Base-by-base conservation (phyloP, 2,329 filamentous ascomycete species). In the Raffaelea ambrosiae region DNA sequence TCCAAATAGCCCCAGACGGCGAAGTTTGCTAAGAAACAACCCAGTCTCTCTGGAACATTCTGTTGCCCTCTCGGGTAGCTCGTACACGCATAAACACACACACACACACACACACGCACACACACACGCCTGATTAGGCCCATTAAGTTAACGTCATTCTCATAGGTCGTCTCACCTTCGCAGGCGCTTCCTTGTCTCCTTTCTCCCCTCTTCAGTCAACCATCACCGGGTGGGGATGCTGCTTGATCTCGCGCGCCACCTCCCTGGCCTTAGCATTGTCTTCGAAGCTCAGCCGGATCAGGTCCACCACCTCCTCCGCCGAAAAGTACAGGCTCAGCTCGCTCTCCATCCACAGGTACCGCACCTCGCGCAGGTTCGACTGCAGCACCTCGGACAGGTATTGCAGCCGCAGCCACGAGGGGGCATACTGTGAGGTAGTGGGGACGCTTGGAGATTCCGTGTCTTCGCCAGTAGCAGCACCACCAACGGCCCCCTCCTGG, bases 331-430 rank as follows among this genome's bases (percentile, higher is more conserved):
- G 59, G 53, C 79, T 81, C 39, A 84, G 65, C 60, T 83, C 79
- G 61, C 79, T 80, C 53, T 84, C 79, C 56, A 76, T 71, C 81
- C 81, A 84, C 35, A 84, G 61, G 53, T 70, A 83, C 49, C 69
- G 71, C 48, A 84, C 75, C 52, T 84, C 81, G 52, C 74, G 75
- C 46, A 84, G 66, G 57, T 84, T 83, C 55, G 79, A 82, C 65
- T 84, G 80, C 54, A 84, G 66, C 23, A 84, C 74, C 60, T 84
- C 76, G 52, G 74, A 75, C 18, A 84, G 66, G 55, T 77, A 84
- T 62, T 83, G 79, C 50, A 84, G 69, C 43, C 79, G 72, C 49
- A 84, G 66, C 81, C 81, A 84, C 43, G 70, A 72, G 3, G 71
- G 67, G 4, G 78, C 77, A 53, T 81, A 83, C 57, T 83, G 77